phyloP scores from a whole-genome alignment of 2,329 filamentous ascomycete genomes.

The Colletotrichum sp. region DNA sequence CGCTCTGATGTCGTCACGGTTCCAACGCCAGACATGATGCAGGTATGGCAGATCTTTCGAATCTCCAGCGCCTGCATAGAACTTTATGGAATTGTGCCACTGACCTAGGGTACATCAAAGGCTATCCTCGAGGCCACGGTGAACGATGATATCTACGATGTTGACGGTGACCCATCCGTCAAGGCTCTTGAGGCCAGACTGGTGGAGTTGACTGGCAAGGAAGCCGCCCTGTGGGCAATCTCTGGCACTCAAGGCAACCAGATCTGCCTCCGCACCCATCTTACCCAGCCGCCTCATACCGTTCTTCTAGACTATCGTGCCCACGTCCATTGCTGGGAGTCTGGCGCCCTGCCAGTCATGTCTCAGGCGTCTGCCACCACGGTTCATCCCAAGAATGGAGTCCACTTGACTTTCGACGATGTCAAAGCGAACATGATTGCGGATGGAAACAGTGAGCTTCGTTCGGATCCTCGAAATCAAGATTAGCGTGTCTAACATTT shows the following conservation, averaged over 20 bases:
- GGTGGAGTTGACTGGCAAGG: not conserved
- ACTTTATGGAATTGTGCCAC: fast-evolving
- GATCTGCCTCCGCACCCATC: not conserved
- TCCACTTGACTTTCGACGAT: not conserved
- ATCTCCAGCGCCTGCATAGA: fast-evolving
- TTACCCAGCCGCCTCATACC: not conserved
- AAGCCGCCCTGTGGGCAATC: not conserved
- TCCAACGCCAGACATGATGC: not conserved
- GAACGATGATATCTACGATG: not conserved
- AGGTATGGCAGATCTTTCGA: not conserved
- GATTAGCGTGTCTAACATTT: fast-evolving
- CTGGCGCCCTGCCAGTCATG: not conserved
- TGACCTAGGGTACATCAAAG: not conserved
- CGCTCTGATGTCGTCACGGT: not conserved
- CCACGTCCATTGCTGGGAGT: not conserved
- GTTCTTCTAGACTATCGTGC: not conserved
- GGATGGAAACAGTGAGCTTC: not conserved
- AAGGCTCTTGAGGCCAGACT: not conserved
- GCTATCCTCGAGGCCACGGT: not conserved
- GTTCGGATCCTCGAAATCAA: fast-evolving
- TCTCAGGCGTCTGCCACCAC: not conserved
- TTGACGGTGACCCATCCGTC: not conserved
- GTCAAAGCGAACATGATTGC: not conserved
- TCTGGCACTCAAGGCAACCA: not conserved
- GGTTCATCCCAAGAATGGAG: not conserved